A percentile compares a stretch with the other conserved stretches of the same genome.
Conservation (phyloP, 805 yeast species). For the Diddensiella transvaalensis region DNA sequence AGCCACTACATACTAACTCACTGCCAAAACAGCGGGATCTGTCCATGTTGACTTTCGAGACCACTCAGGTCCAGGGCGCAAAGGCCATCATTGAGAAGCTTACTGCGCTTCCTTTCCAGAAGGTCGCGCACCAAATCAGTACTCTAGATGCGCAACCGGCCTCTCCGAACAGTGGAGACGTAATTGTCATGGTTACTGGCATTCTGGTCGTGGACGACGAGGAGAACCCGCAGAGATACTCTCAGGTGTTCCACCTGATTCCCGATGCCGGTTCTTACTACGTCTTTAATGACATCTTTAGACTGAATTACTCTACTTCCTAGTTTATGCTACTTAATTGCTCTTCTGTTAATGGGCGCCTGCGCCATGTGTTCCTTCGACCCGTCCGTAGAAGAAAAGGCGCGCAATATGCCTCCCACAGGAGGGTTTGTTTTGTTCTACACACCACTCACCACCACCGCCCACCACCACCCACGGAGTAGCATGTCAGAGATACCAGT, state of each 20-base stretch:
- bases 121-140: conserved; percentile 89
- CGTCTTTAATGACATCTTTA: conserved; percentile 94
- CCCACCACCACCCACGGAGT: too few relatives aligned
- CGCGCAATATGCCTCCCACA: too few relatives aligned
- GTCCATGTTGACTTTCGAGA: conserved; percentile 96
- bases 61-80: conserved; percentile 91
- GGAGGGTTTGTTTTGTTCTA: too few relatives aligned
- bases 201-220: conserved; percentile 91
- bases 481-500: background rate
- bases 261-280: conserved; percentile 90
- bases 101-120: conserved; percentile 81
- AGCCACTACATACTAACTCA: too few relatives aligned
- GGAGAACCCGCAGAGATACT: conserved; percentile 90
- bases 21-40: conserved; percentile 80
- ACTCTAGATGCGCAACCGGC: conserved; percentile 98
- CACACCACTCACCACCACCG: too few relatives aligned
- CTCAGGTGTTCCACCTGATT: conserved; percentile 95
- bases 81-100: conserved; percentile 90
- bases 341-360: too few relatives aligned
- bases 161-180: conserved; percentile 79
- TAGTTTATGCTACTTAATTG: too few relatives aligned
- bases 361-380: too few relatives aligned
- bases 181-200: conserved; percentile 96
- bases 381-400: too few relatives aligned
- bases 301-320: conserved; percentile 56